Evolutionary conservation across 345 rosid genomes (phyloP), one percentile per base, ranked within the genome.

Genomic region (Hevea brasiliensis): DNA sequence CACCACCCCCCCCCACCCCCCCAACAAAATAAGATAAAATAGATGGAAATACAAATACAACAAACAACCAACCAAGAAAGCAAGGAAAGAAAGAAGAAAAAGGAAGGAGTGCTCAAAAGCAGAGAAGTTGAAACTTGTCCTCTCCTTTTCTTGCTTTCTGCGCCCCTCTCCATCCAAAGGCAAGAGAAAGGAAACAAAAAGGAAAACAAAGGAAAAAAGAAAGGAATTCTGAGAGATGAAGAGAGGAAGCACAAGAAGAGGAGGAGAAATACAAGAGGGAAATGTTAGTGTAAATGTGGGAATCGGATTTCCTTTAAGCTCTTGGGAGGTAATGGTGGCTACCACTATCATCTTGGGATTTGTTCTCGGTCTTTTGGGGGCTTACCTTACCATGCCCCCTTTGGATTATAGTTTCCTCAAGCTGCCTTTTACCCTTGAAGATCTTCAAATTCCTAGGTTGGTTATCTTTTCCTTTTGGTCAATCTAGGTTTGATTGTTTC

Each of bases 321-420:
- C 80, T 47, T 76, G 95, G 91, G 97, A 94, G 84, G 81, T 90
- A 2, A 78, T 78, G 47, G 79, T 74, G 83, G 93, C 88, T 77
- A 80, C 82, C 23, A 47, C 79, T 73, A 91, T 92, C 66, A 78
- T 94, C 32, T 65, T 88, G 60, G 91, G 89, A 1, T 90, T 94
- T 45, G 74, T 77, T 0, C 0, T 84, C 23, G 86, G 95, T 9
- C 89, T 92, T 59, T 40, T 80, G 29, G 84, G 88, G 20, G 98
- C 92, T 67, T 92, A 94, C 75, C 82, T 90, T 41, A 90, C 98
- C 87, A 74, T 94, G 91, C 97, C 97, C 44, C 79, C 81, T 24
- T 94, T 97, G 41, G 98, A 94, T 83, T 94, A 94, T 67, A 90
- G 97, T 80, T 90, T 92, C 88, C 98, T 94, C 80, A 92, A 89